phyloP scores from a whole-genome alignment of 768 basidiomycete species.

The Neoboletus magnificus region DNA sequence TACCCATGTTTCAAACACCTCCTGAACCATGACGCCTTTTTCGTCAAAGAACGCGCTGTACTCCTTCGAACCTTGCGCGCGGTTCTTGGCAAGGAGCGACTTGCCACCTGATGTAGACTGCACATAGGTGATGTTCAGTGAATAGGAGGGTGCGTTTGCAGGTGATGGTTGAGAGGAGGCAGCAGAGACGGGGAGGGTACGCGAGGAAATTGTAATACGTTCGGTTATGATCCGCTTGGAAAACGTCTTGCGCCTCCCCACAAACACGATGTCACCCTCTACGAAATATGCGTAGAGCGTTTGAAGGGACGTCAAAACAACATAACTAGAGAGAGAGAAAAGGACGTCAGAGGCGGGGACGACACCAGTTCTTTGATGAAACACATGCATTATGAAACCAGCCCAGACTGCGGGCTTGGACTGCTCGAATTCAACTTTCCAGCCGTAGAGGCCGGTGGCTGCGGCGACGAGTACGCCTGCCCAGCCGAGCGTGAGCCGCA shows the following conservation, averaged over 20 bases:
- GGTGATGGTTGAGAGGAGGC: constrained; percentile 22
- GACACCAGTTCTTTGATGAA: constrained; percentile 5
- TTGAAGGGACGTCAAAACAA: constrained; percentile 66
- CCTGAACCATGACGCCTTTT: constrained; percentile 74
- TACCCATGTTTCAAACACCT: constrained; percentile 74
- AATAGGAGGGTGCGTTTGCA: constrained; percentile 60
- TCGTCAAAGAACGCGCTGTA: constrained; percentile 82
- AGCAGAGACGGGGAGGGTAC: constrained; percentile 48
- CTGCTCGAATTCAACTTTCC: constrained; percentile 84
- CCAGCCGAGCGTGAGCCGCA: constrained; percentile 86
- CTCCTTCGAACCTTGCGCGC: constrained; percentile 50
- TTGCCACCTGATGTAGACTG: constrained; percentile 85
- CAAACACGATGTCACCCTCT: constrained; percentile 81
- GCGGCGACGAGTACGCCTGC: constrained; percentile 76
- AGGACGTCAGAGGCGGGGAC: constrained; percentile 1
- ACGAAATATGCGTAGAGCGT: constrained; percentile 83
- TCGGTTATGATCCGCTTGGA: constrained; percentile 93
- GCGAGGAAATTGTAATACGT: constrained; percentile 74
- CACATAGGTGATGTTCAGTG: constrained; percentile 63
- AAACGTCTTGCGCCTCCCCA: constrained; percentile 86
- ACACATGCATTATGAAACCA: constrained; percentile 72
- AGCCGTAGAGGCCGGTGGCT: constrained; percentile 81
- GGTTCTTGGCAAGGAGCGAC: constrained; percentile 71
- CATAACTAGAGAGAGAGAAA: constrained; percentile 51
- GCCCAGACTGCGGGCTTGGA: constrained; percentile 77